Percentiles rank a stretch among this genome's conserved stretches.
Evolutionary conservation across 192 early-diverging fungal species (phyloP).

Genomic region (Coemansia sp.): DNA sequence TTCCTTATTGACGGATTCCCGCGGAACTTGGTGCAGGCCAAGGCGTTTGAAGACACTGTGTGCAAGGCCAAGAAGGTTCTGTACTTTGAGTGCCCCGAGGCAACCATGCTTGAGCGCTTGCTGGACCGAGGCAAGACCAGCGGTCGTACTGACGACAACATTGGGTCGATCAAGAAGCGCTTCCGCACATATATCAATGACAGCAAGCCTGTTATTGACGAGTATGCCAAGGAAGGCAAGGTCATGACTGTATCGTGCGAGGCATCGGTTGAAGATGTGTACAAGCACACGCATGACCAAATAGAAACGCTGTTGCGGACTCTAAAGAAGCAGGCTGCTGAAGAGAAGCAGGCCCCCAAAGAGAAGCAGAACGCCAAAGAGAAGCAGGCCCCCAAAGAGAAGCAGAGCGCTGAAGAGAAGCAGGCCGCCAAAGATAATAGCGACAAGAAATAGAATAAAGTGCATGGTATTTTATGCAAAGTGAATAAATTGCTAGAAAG

Average conservation of each 20-base stretch:
- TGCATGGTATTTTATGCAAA: no score
- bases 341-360: not conserved
- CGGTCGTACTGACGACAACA: conserved; percentile 92
- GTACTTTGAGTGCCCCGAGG: conserved; percentile 95
- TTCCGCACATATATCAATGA: conserved; percentile 84
- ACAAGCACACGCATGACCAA: conserved; percentile 56
- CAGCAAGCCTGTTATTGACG: conserved; percentile 87
- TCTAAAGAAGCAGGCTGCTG: not conserved
- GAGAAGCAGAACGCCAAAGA: not conserved
- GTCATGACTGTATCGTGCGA: conserved; percentile 72
- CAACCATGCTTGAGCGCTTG: conserved; percentile 84
- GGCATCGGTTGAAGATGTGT: conserved; percentile 66
- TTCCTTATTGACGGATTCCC: conserved; percentile 99
- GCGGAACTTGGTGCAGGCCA: conserved; percentile 86
- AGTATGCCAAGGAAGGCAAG: conserved; percentile 73
- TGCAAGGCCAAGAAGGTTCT: conserved; percentile 70
- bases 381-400: no score
- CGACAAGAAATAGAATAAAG: no score
- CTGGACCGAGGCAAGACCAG: conserved; percentile 92
- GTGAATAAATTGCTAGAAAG: no score
- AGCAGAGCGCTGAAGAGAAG: not conserved
- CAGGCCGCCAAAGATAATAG: no score
- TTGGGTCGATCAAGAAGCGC: conserved; percentile 93
- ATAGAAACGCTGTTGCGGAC: conserved; percentile 46
- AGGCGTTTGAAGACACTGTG: conserved; percentile 88